Percentiles rank a stretch among this genome's conserved stretches.
Conservation (phyloP, 495 filamentous ascomycete genomes). For the Aspergillus olivimuriae region DNA sequence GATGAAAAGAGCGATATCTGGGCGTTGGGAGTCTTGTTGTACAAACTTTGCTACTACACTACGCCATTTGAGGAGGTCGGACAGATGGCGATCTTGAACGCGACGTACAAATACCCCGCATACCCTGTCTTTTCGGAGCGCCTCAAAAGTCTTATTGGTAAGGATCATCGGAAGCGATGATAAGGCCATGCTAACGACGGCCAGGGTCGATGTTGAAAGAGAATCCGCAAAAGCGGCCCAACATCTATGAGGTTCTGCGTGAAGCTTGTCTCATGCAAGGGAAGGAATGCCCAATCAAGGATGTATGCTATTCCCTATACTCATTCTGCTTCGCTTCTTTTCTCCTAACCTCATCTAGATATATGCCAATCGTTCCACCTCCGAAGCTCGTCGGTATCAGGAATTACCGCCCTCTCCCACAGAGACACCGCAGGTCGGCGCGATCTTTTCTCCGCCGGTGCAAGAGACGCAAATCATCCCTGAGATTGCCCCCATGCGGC, state of each 20-base stretch:
- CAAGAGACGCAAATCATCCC: conserved; percentile 70
- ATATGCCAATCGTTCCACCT: conserved; percentile 64
- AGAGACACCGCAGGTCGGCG: conserved; percentile 58
- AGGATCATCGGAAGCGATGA: too few relatives aligned
- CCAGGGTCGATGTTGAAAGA: conserved; percentile 87
- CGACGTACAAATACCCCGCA: conserved; percentile 84
- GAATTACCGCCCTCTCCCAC: conserved; percentile 50
- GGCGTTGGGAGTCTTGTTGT: conserved; percentile 91
- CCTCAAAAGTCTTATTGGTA: conserved; percentile 87
- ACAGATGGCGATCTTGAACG: conserved; percentile 96
- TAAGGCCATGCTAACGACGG: conserved; percentile 8
- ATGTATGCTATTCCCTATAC: conserved; percentile 54
- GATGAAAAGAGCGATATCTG: conserved; percentile 99
- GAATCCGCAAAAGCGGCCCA: conserved; percentile 73
- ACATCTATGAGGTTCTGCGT: conserved; percentile 85
- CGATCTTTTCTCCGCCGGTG: conserved; percentile 58
- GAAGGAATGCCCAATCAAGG: conserved; percentile 81
- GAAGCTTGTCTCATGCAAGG: conserved; percentile 87
- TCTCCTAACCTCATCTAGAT: conserved; percentile 50
- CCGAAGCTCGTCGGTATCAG: conserved; percentile 56
- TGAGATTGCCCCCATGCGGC: conserved; percentile 90
- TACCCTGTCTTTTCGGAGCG: conserved; percentile 87
- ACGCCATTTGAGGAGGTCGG: conserved; percentile 97
- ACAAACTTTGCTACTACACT: conserved; percentile 99
- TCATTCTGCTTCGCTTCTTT: not conserved